These are phyloP conservation scores for Cajanus cajan DNA, from an alignment of 306 rosid genomes.

Conservation along the genomic window DNA sequence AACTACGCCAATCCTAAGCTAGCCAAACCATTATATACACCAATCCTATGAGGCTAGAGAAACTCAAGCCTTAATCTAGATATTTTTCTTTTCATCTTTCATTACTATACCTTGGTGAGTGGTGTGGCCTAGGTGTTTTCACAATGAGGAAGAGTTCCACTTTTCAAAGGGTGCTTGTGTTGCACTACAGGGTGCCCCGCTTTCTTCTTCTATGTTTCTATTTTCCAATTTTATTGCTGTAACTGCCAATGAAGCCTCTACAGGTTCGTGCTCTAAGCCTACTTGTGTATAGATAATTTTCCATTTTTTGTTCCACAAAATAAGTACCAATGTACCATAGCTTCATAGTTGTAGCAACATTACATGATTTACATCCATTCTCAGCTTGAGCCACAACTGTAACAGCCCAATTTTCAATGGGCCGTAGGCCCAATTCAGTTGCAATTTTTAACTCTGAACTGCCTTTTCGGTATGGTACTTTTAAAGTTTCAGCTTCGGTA, in stretches of 20 bases:
- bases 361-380: not conserved
- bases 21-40: not conserved
- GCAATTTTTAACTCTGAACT: slow-evolving; percentile 51
- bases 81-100: not conserved
- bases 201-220: not conserved
- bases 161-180: not conserved
- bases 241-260: not conserved
- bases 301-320: not conserved
- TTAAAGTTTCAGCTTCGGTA: slow-evolving; percentile 49
- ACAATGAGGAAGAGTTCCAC: not conserved
- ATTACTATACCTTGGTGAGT: not conserved
- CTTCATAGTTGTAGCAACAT: not conserved
- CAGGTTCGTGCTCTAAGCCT: not conserved
- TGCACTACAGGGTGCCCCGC: not conserved
- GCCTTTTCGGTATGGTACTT: slow-evolving; percentile 48
- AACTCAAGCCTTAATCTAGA: not conserved
- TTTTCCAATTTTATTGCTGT: not conserved
- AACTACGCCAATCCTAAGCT: not conserved
- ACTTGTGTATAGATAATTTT: not conserved
- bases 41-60: not conserved
- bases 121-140: not conserved
- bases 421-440: slow-evolving; percentile 60
- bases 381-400: not conserved
- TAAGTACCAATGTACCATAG: not conserved
- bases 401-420: no score